phyloP scores from a whole-genome alignment of 75 land plant genomes.

The Pseudotsuga menziesii region DNA sequence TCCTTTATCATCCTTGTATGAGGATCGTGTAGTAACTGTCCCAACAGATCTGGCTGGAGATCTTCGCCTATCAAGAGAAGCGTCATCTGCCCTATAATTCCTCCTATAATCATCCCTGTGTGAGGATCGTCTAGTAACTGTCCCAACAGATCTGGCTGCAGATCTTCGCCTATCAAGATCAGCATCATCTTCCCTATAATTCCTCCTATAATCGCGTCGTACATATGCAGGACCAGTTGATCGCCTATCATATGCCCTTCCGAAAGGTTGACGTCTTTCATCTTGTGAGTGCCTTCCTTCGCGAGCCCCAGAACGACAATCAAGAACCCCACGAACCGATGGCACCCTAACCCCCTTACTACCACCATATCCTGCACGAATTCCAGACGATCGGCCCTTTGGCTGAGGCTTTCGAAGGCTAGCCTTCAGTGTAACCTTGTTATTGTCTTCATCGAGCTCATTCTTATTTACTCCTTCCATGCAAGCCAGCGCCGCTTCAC shows the following conservation, averaged over 20 bases:
- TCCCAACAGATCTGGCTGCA: too few species aligned
- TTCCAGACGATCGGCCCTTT: background rate
- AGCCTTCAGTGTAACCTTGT: conserved; percentile 22
- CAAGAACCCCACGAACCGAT: background rate
- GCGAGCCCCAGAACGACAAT: background rate
- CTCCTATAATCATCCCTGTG: too few species aligned
- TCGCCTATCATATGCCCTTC: conserved; percentile 7
- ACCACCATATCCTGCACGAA: conserved; percentile 21
- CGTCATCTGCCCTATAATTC: too few species aligned
- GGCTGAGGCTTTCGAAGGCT: background rate
- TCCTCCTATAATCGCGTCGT: background rate
- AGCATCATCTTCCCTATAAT: background rate
- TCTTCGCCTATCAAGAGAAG: too few species aligned
- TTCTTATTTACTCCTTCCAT: conserved; percentile 40
- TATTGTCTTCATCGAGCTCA: conserved; percentile 37
- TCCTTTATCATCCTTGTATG: background rate
- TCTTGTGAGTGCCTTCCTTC: background rate
- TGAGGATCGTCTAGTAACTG: too few species aligned
- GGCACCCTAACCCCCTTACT: background rate
- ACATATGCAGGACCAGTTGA: background rate
- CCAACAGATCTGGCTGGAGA: too few species aligned
- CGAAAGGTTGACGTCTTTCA: background rate
- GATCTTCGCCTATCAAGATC: too few species aligned
- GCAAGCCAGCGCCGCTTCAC: conserved; percentile 45
- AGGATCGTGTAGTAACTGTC: background rate